A percentile compares a stretch with the other conserved stretches of the same genome.
These are phyloP conservation scores for Plasmopara halstedii DNA, from an alignment of 352 stramenopile genomes.

Conservation along the genomic window DNA sequence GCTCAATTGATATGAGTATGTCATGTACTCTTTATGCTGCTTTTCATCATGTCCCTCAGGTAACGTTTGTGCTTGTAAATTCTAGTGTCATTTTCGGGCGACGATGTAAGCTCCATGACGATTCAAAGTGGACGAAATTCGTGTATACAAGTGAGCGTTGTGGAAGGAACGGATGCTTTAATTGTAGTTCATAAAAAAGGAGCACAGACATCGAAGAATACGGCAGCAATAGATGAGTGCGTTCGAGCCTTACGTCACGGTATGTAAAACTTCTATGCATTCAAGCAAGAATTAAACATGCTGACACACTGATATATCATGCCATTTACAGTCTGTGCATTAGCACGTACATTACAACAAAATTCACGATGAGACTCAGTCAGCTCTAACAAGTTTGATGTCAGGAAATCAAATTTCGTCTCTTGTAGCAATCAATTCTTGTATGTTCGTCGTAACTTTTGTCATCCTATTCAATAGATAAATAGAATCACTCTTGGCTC, in stretches of 20 bases:
- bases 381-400: too few relatives aligned
- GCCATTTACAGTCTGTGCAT: constrained; percentile 36
- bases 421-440: too few relatives aligned
- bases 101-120: constrained; percentile 80
- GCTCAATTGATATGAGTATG: constrained; percentile 82
- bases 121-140: constrained; percentile 80
- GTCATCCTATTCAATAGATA: too few relatives aligned
- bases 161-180: constrained; percentile 63
- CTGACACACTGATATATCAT: neutral
- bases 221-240: constrained; percentile 72
- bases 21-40: constrained; percentile 4
- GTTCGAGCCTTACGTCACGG: constrained; percentile 69
- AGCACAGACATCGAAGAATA: constrained; percentile 50
- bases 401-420: too few relatives aligned
- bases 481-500: too few relatives aligned
- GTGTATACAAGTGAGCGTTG: constrained; percentile 81
- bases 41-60: too few relatives aligned
- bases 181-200: constrained; percentile 87
- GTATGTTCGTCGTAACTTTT: too few relatives aligned
- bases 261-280: constrained; percentile 19
- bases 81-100: constrained; percentile 73
- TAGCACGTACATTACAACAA: constrained; percentile 65
- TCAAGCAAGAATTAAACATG: neutral
- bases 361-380: constrained; percentile 52
- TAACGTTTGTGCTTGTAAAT: too few relatives aligned